Evolutionary conservation across 2,329 filamentous ascomycete species (phyloP), one percentile per base, ranked within the genome.

Genomic region (Pseudogymnoascus sp.): DNA sequence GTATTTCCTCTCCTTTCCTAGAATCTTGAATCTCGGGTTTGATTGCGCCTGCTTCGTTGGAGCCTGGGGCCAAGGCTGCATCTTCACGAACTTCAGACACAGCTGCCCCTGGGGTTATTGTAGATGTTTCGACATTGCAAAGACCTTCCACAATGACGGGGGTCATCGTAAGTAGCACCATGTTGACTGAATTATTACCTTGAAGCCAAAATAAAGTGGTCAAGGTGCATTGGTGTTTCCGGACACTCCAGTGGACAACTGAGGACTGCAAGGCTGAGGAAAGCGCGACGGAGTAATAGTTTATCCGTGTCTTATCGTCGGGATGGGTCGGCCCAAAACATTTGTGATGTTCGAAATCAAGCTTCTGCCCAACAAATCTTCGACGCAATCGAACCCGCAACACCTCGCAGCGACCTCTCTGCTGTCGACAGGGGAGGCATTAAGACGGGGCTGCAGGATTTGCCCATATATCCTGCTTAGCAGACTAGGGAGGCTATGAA

Each of bases 81-180:
- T 61, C 43, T 65, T 62, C 45, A 43, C 66, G 66, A 65, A 28
- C 39, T 10, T 63, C 57, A 25, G 57, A 66, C 6, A 8, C 13
- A 19, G 7, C 34, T 25, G 28, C 16, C 10, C 51, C 28, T 11
- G 25, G 34, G 51, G n/a, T 34, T n/a, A 57, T 21, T 34, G 51
- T 11, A 57, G 51, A 19, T 14, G n/a, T 64, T 61, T 74, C 74
- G 13, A 78, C 66, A 65, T 70, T 74, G 14, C 78, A 70, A 10
- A 93, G 72, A 0, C 83, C 88, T 73, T 85, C 84, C 76, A 88
- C 84, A 31, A 90, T 85, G 69, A 83, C 79, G 69, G 83, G 75
- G 3, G 89, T 93, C 80, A 92, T 88, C n/a, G 87, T 90, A 45
- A 95, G 84, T 48, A 90, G 80, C 16, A 93, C 89, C 90, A 93